phyloP scores from a whole-genome alignment of 352 stramenopile genomes.

The Pythium grandisporangium region DNA sequence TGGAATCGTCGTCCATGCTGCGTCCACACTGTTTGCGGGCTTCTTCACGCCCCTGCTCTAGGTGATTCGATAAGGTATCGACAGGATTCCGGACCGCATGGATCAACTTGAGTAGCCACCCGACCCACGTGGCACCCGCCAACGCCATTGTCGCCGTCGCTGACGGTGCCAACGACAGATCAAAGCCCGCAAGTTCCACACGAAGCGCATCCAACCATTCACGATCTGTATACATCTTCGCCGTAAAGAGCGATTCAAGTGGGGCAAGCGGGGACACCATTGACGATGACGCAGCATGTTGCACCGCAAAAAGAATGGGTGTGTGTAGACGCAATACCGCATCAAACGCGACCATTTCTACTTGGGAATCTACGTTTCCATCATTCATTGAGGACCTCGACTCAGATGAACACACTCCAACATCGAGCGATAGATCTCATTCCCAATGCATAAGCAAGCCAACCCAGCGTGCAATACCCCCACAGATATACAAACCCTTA shows the following conservation, averaged over 20 bases:
- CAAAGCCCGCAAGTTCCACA: slow-evolving; percentile 38
- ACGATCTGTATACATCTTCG: slow-evolving; percentile 27
- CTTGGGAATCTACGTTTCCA: slow-evolving; percentile 26
- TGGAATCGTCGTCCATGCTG: too few species aligned
- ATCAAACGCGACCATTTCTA: slow-evolving; percentile 28
- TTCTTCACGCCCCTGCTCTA: too few species aligned
- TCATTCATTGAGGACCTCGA: too few species aligned
- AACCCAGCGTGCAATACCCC: too few species aligned
- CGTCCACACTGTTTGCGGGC: too few species aligned
- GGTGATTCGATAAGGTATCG: too few species aligned
- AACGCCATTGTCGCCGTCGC: slow-evolving; percentile 9
- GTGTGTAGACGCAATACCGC: slow-evolving; percentile 21
- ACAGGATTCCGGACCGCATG: slow-evolving; percentile 33
- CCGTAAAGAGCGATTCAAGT: slow-evolving; percentile 35
- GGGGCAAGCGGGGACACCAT: slow-evolving; percentile 18
- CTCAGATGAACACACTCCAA: too few species aligned
- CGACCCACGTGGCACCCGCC: slow-evolving; percentile 37
- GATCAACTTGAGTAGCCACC: slow-evolving; percentile 44
- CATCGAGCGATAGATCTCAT: too few species aligned
- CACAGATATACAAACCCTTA: too few species aligned
- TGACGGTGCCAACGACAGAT: slow-evolving; percentile 39
- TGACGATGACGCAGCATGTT: neutral
- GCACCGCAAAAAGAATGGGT: slow-evolving; percentile 34
- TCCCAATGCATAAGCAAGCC: too few species aligned
- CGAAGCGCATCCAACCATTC: slow-evolving; percentile 42